phyloP scores from a whole-genome alignment of 2,329 filamentous ascomycete genomes.

The Setomelanomma holmii region DNA sequence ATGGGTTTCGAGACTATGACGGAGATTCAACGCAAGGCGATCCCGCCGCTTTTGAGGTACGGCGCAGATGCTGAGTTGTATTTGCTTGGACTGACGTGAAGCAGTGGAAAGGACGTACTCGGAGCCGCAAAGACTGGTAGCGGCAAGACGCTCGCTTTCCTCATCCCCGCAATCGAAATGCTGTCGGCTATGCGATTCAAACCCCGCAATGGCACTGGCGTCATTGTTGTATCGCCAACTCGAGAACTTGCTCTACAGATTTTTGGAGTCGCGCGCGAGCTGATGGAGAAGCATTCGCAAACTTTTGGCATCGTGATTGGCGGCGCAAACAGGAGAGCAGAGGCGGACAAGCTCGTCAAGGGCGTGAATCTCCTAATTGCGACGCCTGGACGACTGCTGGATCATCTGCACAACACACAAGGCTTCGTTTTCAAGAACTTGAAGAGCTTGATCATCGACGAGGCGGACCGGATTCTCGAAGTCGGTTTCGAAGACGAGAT shows the following conservation, averaged over 20 bases:
- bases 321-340: conserved; percentile 86
- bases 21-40: conserved; percentile 86
- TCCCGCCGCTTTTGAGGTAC: conserved; percentile 80
- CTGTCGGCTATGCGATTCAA: conserved; percentile 90
- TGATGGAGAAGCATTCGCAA: conserved; percentile 92
- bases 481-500: conserved; percentile 99
- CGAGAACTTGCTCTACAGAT: conserved; percentile 95
- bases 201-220: conserved; percentile 83
- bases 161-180: conserved; percentile 95
- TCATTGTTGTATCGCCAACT: conserved; percentile 90
- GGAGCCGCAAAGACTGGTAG: conserved; percentile 96
- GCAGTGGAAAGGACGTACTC: conserved; percentile 80
- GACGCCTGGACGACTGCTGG: conserved; percentile 88
- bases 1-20: conserved; percentile 98
- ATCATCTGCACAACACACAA: conserved; percentile 92
- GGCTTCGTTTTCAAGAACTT: conserved; percentile 92
- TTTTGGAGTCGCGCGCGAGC: conserved; percentile 90
- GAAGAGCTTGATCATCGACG: conserved; percentile 91
- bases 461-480: conserved; percentile 95
- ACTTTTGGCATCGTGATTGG: conserved; percentile 97
- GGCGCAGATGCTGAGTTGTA: background rate
- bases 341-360: conserved; percentile 92
- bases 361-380: conserved; percentile 95
- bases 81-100: background rate
- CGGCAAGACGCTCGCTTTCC: conserved; percentile 93